A percentile compares a stretch with the other conserved stretches of the same genome.
Conservation (phyloP, 495 filamentous ascomycete genomes). For the Cercophora sp. region DNA sequence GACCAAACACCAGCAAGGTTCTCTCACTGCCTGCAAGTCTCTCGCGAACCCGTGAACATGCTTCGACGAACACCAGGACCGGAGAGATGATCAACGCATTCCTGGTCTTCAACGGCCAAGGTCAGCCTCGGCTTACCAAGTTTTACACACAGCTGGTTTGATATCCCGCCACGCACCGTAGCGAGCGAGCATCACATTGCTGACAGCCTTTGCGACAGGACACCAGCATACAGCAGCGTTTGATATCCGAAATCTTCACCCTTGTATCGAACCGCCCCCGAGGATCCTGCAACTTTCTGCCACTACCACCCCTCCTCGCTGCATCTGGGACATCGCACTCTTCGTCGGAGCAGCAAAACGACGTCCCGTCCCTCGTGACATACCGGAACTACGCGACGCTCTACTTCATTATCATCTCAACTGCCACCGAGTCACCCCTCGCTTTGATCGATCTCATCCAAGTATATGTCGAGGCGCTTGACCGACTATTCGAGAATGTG, state of each 20-base stretch:
- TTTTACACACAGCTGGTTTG: slow-evolving; percentile 97
- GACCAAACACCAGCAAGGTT: not conserved
- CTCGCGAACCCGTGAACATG: not conserved
- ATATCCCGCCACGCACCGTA: slow-evolving; percentile 15
- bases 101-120: slow-evolving; percentile 96
- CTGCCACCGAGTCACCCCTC: slow-evolving; percentile 93
- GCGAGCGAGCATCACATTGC: not conserved
- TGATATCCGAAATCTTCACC: slow-evolving; percentile 97
- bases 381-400: slow-evolving; percentile 98
- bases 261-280: slow-evolving; percentile 83
- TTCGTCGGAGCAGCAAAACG: slow-evolving; percentile 65
- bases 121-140: slow-evolving; percentile 92
- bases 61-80: not conserved
- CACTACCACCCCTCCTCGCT: slow-evolving; percentile 51
- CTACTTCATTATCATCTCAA: slow-evolving; percentile 97
- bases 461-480: slow-evolving; percentile 93
- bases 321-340: slow-evolving; percentile 51
- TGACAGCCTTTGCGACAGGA: slow-evolving; percentile 53
- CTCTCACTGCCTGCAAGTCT: too few relatives aligned
- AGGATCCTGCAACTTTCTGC: slow-evolving; percentile 95
- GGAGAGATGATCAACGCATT: slow-evolving; percentile 93
- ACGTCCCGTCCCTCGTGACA: slow-evolving; percentile 90
- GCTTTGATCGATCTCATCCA: slow-evolving; percentile 95
- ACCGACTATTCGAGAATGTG: slow-evolving; percentile 94
- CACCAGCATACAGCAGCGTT: slow-evolving; percentile 88